Percentiles rank a stretch among this genome's conserved stretches.
Conservation (phyloP, 352 stramenopile species). For the Phytopythium mirpurense region DNA sequence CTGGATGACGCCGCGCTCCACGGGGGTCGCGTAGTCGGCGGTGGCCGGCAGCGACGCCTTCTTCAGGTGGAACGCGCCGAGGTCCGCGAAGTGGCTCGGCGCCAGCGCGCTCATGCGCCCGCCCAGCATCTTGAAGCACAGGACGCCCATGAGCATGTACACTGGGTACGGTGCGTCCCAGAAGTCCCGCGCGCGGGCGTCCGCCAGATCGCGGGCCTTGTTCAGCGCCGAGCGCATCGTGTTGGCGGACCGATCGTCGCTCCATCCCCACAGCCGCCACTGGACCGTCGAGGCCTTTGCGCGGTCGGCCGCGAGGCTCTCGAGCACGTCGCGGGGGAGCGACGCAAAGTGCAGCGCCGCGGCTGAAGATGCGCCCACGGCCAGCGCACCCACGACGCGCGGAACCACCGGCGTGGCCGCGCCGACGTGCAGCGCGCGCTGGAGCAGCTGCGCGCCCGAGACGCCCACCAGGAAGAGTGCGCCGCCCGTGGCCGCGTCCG, state of each 20-base stretch:
- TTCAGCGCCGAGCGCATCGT: neutral
- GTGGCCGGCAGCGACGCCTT: conserved; percentile 76
- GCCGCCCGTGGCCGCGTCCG: conserved; percentile 46
- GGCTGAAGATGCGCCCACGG: conserved; percentile 44
- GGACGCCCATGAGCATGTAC: conserved; percentile 67
- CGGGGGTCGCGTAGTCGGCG: conserved; percentile 55
- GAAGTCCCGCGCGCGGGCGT: conserved; percentile 30
- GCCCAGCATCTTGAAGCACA: conserved; percentile 74
- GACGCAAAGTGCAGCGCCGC: conserved; percentile 45
- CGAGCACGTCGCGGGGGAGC: conserved; percentile 35
- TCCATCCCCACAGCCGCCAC: conserved; percentile 15
- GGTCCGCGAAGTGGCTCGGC: conserved; percentile 68
- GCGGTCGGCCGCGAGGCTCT: conserved; percentile 18
- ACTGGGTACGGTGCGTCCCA: conserved; percentile 46
- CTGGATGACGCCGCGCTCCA: conserved; percentile 66
- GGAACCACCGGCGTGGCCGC: conserved; percentile 43
- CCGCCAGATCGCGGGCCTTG: conserved; percentile 17
- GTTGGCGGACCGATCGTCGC: neutral
- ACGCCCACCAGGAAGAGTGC: conserved; percentile 42
- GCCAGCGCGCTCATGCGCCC: conserved; percentile 62
- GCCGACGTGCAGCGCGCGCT: conserved; percentile 38
- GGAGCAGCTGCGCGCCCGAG: conserved; percentile 35
- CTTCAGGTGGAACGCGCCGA: conserved; percentile 73
- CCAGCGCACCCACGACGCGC: conserved; percentile 26
- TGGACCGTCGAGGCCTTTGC: conserved; percentile 9